Conservation (phyloP, 73 alveolate genomes). For the Paramecium octaurelia region DNA sequence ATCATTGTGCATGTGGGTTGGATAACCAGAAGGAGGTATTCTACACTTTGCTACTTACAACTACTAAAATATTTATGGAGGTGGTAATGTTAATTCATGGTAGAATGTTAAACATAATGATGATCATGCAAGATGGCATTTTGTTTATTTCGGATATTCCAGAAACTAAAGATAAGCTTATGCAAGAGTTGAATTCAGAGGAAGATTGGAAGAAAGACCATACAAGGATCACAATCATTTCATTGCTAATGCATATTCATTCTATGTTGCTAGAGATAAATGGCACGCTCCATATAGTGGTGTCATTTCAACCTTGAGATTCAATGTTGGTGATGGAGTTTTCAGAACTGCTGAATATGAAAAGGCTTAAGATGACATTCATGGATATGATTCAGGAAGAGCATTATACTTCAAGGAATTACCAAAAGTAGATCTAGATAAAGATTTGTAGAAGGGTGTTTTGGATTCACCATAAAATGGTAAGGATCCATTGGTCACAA, state of each 20-base stretch:
- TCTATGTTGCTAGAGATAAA: conserved; percentile 41
- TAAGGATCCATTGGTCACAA: background rate
- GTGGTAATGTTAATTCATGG: conserved; percentile 19
- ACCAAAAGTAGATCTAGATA: background rate
- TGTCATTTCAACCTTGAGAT: background rate
- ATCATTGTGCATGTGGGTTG: conserved; percentile 12
- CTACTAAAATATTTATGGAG: background rate
- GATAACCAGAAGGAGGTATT: background rate
- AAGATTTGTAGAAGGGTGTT: background rate
- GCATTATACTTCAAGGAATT: background rate
- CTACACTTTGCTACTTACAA: background rate
- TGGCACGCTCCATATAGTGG: conserved; percentile 48
- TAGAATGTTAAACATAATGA: background rate
- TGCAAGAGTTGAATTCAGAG: conserved; percentile 21
- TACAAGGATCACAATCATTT: background rate
- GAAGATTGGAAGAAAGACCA: background rate
- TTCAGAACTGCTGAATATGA: conserved; percentile 7
- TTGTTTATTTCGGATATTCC: conserved; percentile 11
- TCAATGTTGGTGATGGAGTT: conserved; percentile 46
- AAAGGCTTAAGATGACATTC: background rate
- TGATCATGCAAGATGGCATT: conserved; percentile 33
- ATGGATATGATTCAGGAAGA: conserved; percentile 29
- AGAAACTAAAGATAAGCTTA: background rate
- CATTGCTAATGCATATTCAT: background rate
- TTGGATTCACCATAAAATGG: conserved; percentile 21